A percentile compares a stretch with the other conserved stretches of the same genome.
phyloP scores from a whole-genome alignment of 2,329 filamentous ascomycete genomes.

The Pseudogymnoascus sp. region DNA sequence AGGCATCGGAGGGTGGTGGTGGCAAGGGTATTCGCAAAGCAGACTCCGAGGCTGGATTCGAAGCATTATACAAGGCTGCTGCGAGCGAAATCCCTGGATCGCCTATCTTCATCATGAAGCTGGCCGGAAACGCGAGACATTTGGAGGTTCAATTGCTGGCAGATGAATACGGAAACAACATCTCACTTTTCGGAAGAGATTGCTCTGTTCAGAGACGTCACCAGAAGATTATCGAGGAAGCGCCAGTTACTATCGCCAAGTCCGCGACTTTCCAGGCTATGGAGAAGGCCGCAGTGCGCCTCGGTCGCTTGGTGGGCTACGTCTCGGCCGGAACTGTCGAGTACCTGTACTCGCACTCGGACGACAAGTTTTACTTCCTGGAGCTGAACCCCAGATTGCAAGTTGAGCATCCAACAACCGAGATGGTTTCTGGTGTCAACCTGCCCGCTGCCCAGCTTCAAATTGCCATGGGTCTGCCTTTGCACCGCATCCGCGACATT shows the following conservation, averaged over 20 bases:
- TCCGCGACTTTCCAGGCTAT: conserved; percentile 84
- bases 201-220: conserved; percentile 97
- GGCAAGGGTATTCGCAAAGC: conserved; percentile 99
- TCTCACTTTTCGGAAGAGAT: conserved; percentile 96
- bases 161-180: conserved; percentile 99
- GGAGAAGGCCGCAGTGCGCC: conserved; percentile 91
- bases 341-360: conserved; percentile 95
- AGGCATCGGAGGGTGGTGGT: conserved; percentile 98
- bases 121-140: conserved; percentile 92
- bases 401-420: conserved; percentile 97
- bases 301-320: conserved; percentile 91
- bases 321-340: conserved; percentile 98
- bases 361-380: conserved; percentile 99
- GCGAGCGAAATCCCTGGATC: conserved; percentile 97
- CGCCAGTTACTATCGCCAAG: conserved; percentile 93
- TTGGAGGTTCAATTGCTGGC: conserved; percentile 95
- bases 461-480: conserved; percentile 95
- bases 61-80: conserved; percentile 84
- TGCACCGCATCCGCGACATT: conserved; percentile 94
- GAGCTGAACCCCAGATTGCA: conserved; percentile 98
- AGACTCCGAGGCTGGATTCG: conserved; percentile 74
- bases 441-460: conserved; percentile 95
- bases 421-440: conserved; percentile 98
- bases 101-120: conserved; percentile 99
- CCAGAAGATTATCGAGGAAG: conserved; percentile 99